A percentile compares a stretch with the other conserved stretches of the same genome.
Evolutionary conservation across 2,329 filamentous ascomycete genomes (phyloP).

Genomic region (Xylariaceae sp.): DNA sequence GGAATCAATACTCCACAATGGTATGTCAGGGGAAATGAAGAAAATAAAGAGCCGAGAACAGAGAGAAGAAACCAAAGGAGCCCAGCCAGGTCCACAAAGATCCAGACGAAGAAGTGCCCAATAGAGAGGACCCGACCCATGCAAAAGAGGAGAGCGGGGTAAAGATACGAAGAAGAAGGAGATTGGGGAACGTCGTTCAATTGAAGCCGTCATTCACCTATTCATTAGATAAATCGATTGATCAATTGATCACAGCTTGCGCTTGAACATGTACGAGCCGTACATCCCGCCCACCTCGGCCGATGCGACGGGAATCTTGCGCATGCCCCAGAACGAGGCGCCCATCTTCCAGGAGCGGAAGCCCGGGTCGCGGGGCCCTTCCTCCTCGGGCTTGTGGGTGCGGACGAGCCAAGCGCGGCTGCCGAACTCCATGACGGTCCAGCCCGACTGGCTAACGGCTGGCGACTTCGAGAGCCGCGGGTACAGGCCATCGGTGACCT

Average conservation of each 20-base stretch:
- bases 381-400: conserved; percentile 40
- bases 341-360: conserved; percentile 79
- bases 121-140: no score
- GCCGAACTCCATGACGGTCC: conserved; percentile 72
- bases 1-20: no score
- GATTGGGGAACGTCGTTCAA: no score
- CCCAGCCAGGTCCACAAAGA: no score
- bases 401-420: conserved; percentile 69
- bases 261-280: conserved; percentile 69
- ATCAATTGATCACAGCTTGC: conserved; percentile 56
- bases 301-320: conserved; percentile 87
- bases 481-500: conserved; percentile 71
- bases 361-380: conserved; percentile 56
- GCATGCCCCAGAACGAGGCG: conserved; percentile 81
- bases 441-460: conserved; percentile 65
- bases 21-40: no score
- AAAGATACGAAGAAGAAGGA: no score
- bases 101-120: no score
- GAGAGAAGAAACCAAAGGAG: no score
- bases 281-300: conserved; percentile 96
- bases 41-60: no score
- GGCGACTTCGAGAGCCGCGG: conserved; percentile 65
- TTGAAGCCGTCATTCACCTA: not conserved
- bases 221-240: no score
- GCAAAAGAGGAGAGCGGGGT: no score